These are phyloP conservation scores for Sanghuangporus weigelae DNA, from an alignment of 1,284 basidiomycete genomes.

Conservation along the genomic window DNA sequence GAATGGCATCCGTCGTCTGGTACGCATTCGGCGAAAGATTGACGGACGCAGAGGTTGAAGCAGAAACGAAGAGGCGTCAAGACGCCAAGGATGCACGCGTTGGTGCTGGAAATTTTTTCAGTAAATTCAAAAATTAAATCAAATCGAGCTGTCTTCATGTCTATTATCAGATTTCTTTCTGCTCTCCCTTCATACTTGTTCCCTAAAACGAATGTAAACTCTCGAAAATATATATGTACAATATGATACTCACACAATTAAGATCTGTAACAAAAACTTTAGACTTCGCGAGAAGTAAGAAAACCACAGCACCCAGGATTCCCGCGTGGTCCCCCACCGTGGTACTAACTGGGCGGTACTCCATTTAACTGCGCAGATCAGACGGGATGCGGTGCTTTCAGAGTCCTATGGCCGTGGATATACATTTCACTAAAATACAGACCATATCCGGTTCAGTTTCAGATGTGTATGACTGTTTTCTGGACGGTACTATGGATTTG, in stretches of 20 bases:
- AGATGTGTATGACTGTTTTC: too few species aligned
- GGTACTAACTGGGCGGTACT: conserved; percentile 80
- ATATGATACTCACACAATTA: too few species aligned
- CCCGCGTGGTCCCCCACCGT: conserved; percentile 81
- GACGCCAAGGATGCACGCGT: conserved; percentile 43
- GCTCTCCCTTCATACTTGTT: too few species aligned
- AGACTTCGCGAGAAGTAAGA: conserved; percentile 16
- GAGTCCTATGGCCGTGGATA: conserved; percentile 26
- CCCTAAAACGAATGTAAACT: too few species aligned
- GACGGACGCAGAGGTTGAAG: conserved; percentile 74
- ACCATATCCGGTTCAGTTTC: too few species aligned
- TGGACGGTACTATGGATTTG: too few species aligned
- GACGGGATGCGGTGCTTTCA: conserved; percentile 80
- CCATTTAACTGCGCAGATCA: conserved; percentile 77
- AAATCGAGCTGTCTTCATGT: too few species aligned
- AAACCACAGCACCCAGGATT: conserved; percentile 79
- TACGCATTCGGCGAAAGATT: conserved; percentile 67
- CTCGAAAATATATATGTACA: too few species aligned
- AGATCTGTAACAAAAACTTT: too few species aligned
- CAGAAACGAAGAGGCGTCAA: conserved; percentile 51
- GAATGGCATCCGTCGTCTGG: conserved; percentile 79
- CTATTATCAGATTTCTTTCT: too few species aligned
- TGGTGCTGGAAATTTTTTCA: not conserved
- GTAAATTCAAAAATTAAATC: not conserved
- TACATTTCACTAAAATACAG: too few species aligned